Conservation (phyloP, 2,329 filamentous ascomycete genomes). For the Furcasterigmium furcatum region DNA sequence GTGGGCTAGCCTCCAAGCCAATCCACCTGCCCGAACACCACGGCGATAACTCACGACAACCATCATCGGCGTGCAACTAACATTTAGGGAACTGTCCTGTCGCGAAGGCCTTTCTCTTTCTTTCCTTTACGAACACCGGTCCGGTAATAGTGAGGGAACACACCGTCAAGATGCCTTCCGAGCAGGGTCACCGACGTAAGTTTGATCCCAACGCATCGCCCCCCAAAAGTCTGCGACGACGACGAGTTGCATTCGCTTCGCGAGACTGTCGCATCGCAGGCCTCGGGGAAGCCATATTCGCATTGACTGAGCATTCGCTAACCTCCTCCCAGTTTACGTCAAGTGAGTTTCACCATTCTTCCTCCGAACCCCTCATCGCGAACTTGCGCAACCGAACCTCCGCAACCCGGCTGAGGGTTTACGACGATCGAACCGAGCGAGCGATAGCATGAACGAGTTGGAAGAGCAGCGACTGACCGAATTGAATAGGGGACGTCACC, state of each 20-base stretch:
- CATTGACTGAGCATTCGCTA: conserved; percentile 25
- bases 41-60: conserved; percentile 7
- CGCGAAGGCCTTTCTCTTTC: conserved; percentile 38
- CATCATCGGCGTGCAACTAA: conserved; percentile 32
- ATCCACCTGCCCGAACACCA: conserved; percentile 11
- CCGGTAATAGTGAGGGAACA: conserved; percentile 45
- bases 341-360: conserved; percentile 62
- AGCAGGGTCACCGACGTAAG: conserved; percentile 87
- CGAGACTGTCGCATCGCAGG: background rate
- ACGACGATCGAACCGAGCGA: background rate
- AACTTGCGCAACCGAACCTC: background rate
- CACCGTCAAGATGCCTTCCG: conserved; percentile 78
- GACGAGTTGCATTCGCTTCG: background rate
- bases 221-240: background rate
- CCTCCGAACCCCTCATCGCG: background rate
- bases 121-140: conserved; percentile 32
- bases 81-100: conserved; percentile 40
- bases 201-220: conserved; percentile 21
- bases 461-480: conserved; percentile 15
- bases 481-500: conserved; percentile 80
- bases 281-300: too few species aligned
- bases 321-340: conserved; percentile 68
- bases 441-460: background rate
- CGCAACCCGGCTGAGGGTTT: background rate
- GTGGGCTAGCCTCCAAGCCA: conserved; percentile 13